Conservation (phyloP, 495 filamentous ascomycete species). For the Aspergillus egyptiacus region DNA sequence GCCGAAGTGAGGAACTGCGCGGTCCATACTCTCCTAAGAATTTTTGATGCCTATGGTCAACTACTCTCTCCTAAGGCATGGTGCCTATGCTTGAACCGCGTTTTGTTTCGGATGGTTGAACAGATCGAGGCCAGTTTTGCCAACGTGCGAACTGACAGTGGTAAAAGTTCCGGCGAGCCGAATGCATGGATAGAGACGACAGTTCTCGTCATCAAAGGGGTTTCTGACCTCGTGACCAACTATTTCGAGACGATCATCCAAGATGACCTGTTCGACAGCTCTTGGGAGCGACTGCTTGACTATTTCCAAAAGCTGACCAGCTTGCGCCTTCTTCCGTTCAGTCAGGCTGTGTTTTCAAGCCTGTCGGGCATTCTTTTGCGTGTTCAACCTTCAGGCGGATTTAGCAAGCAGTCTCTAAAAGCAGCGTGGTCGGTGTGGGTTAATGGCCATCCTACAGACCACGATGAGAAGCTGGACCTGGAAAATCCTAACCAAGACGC, state of each 20-base stretch:
- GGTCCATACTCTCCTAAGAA: slow-evolving; percentile 82
- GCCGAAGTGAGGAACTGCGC: slow-evolving; percentile 88
- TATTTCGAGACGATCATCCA: slow-evolving; percentile 57
- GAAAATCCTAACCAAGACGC: slow-evolving; percentile 64
- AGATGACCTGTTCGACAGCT: slow-evolving; percentile 51
- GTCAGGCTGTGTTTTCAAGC: slow-evolving; percentile 63
- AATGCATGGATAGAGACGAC: slow-evolving; percentile 72
- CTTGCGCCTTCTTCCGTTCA: slow-evolving; percentile 59
- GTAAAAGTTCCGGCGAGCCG: slow-evolving; percentile 25
- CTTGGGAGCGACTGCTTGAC: slow-evolving; percentile 63
- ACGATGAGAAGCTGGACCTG: slow-evolving; percentile 41
- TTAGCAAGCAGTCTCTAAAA: slow-evolving; percentile 54
- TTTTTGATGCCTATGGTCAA: slow-evolving; percentile 86
- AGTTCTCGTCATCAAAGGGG: slow-evolving; percentile 64
- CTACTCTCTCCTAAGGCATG: slow-evolving; percentile 72
- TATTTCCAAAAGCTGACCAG: slow-evolving; percentile 58
- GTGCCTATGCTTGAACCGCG: slow-evolving; percentile 73
- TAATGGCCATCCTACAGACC: slow-evolving; percentile 49
- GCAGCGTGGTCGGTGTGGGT: slow-evolving; percentile 71
- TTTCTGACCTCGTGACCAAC: slow-evolving; percentile 59
- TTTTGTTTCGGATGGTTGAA: slow-evolving; percentile 70
- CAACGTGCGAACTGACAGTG: slow-evolving; percentile 20
- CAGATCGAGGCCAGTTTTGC: slow-evolving; percentile 30
- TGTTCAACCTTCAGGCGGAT: slow-evolving; percentile 36
- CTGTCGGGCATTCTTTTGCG: slow-evolving; percentile 60